These are phyloP conservation scores for Malassezia arunalokei DNA, from an alignment of 1,284 basidiomycete species.

Conservation along the genomic window DNA sequence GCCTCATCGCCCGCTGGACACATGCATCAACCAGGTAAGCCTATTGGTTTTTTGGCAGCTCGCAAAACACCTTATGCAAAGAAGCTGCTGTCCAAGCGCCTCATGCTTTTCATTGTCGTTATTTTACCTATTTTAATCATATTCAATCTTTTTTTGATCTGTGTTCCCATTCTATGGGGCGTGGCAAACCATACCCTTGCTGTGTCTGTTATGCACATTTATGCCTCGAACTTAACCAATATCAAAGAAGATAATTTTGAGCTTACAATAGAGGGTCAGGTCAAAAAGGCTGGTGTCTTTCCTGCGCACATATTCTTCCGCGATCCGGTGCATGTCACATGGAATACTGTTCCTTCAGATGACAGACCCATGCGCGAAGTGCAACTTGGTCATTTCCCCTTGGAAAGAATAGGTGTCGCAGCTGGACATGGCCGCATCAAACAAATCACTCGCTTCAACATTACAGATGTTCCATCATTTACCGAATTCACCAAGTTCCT, in stretches of 20 bases:
- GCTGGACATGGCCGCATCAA: conserved; percentile 46
- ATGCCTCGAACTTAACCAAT: conserved; percentile 43
- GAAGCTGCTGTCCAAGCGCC: conserved; percentile 38
- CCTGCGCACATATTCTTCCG: conserved; percentile 46
- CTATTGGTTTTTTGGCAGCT: conserved; percentile 35
- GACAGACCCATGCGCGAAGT: conserved; percentile 30
- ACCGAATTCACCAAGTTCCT: conserved; percentile 48
- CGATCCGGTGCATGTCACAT: conserved; percentile 42
- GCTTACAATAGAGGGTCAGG: conserved; percentile 43
- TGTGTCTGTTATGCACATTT: conserved; percentile 39
- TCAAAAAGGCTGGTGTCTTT: conserved; percentile 47
- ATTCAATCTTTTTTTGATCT: conserved; percentile 32
- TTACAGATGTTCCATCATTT: conserved; percentile 40
- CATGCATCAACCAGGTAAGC: conserved; percentile 26
- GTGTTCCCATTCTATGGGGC: conserved; percentile 44
- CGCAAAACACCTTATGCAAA: conserved; percentile 42
- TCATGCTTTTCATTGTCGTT: conserved; percentile 35
- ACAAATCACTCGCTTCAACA: conserved; percentile 44
- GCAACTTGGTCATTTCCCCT: conserved; percentile 34
- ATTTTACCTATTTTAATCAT: conserved; percentile 30
- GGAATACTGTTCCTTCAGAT: conserved; percentile 37
- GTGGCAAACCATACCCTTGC: conserved; percentile 45
- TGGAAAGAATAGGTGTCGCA: conserved; percentile 41
- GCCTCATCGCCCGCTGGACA: neutral
- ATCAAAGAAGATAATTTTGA: conserved; percentile 41